Conservation (phyloP, 2,329 filamentous ascomycete genomes). For the Penicillium crustosum region DNA sequence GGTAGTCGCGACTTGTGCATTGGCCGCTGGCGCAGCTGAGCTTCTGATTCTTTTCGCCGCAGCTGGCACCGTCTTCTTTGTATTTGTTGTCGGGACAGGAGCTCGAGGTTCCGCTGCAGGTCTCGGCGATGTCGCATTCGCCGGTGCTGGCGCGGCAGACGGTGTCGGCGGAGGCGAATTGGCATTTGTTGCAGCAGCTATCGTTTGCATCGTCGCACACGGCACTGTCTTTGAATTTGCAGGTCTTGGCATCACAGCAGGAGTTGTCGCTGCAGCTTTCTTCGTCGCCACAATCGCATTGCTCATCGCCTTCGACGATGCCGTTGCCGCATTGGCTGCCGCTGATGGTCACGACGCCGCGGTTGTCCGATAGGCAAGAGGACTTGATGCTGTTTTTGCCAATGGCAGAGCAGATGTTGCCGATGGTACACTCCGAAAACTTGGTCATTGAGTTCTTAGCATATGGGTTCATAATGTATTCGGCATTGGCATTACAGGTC, state of each 20-base stretch:
- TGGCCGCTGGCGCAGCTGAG: constrained; percentile 86
- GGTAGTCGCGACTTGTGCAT: constrained; percentile 86
- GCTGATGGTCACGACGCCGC: constrained; percentile 74
- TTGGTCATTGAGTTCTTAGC: constrained; percentile 69
- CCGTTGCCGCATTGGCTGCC: constrained; percentile 92
- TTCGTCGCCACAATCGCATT: constrained; percentile 89
- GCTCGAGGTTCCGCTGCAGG: constrained; percentile 70
- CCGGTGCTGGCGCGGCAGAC: constrained; percentile 81
- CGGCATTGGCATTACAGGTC: constrained; percentile 72
- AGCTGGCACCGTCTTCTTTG: constrained; percentile 67
- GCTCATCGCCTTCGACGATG: constrained; percentile 89
- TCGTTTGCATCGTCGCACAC: constrained; percentile 67
- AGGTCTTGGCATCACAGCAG: constrained; percentile 85
- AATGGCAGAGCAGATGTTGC: constrained; percentile 89
- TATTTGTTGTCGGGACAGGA: constrained; percentile 73
- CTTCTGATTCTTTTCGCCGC: constrained; percentile 57
- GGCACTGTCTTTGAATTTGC: constrained; percentile 73
- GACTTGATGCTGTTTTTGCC: constrained; percentile 73
- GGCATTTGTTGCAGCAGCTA: constrained; percentile 46
- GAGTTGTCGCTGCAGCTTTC: constrained; percentile 68
- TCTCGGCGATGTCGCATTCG: constrained; percentile 80
- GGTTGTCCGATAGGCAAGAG: constrained; percentile 80
- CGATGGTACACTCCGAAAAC: constrained; percentile 87
- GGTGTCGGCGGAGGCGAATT: constrained; percentile 56
- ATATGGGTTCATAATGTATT: constrained; percentile 95